Percentiles rank a stretch among this genome's conserved stretches.
phyloP scores from a whole-genome alignment of 148 eudicot genomes.

The Rhododendron kiyosumense region DNA sequence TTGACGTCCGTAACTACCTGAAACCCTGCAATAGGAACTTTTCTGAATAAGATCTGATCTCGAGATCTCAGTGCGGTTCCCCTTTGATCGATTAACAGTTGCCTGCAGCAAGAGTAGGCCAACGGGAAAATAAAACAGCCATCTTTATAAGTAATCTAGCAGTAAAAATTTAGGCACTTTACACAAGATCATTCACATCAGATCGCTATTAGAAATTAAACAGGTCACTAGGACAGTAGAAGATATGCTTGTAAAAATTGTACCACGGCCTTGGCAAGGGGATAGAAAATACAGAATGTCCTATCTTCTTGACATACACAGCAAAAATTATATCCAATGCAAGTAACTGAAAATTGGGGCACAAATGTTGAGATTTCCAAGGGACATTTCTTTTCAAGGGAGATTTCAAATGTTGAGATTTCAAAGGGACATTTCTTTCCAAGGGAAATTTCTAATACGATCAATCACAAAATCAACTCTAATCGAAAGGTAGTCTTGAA shows the following conservation, averaged over 20 bases:
- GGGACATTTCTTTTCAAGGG: not conserved
- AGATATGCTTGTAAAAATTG: not conserved
- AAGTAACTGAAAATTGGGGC: not conserved
- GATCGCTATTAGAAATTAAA: not conserved
- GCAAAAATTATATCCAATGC: not conserved
- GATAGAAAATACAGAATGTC: not conserved
- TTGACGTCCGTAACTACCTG: conserved; percentile 37
- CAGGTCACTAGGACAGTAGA: not conserved
- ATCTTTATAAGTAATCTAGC: not conserved
- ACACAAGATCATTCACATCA: not conserved
- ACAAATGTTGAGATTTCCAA: not conserved
- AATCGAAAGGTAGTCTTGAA: not conserved
- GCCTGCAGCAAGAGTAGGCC: conserved; percentile 37
- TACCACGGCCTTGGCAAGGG: not conserved
- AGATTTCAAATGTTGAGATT: not conserved
- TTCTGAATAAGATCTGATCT: conserved; percentile 71
- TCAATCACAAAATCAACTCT: not conserved
- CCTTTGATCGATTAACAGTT: conserved; percentile 88
- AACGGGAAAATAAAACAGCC: not conserved
- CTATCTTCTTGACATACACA: not conserved
- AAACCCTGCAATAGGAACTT: conserved; percentile 91
- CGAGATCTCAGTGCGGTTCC: conserved; percentile 83
- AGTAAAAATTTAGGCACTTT: not conserved
- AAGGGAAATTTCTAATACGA: not conserved
- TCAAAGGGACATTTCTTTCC: not conserved